Base-by-base conservation (phyloP, 306 rosid genomes). In the Canavalia ensiformis region DNA sequence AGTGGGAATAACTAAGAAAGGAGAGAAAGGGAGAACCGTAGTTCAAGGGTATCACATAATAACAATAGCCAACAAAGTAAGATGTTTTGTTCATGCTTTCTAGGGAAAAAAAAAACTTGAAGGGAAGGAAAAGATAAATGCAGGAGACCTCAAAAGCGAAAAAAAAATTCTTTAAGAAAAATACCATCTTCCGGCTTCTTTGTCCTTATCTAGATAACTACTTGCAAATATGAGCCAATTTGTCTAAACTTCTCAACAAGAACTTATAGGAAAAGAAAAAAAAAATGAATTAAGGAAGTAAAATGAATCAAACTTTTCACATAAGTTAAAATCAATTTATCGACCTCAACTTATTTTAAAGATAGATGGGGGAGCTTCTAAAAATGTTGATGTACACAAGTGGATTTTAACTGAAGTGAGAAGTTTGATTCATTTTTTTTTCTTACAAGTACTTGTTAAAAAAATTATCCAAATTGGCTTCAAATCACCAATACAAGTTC, bases 151-250 rank as follows among this genome's bases (percentile, higher is more conserved):
- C 29, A 35, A 82, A 59, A 59, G 58, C 68, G n/a, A 64, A 65
- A 44, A 9, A 35, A 44, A 77, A 4, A 34, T 13, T 41, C 70
- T 30, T 59, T 7, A 18, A 33, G 83, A 49, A 76, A 52, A 51
- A 30, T 60, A 25, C 42, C 42, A 29, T 35, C 73, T 35, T 77
- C 30, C 31, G 37, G n/a, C 45, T 64, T 56, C 71, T 8, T 69
- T 65, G 54, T 76, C 72, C 74, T 68, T 76, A 13, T 25, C 30
- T 6, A 67, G 65, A 34, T 73, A 59, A 75, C 62, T 56, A 68
- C 28, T 29, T 37, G 77, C 37, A 67, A 75, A 68, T 69, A 82
- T 60, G 8, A 35, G 39, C 66, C 41, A 12, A 50, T 13, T n/a
- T 8, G 13, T 6, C 31, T 76, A 60, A 37, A 37, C 4, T 37